These are phyloP conservation scores for Eucalyptus polybractea DNA, from an alignment of 345 rosid species.

Conservation along the genomic window DNA sequence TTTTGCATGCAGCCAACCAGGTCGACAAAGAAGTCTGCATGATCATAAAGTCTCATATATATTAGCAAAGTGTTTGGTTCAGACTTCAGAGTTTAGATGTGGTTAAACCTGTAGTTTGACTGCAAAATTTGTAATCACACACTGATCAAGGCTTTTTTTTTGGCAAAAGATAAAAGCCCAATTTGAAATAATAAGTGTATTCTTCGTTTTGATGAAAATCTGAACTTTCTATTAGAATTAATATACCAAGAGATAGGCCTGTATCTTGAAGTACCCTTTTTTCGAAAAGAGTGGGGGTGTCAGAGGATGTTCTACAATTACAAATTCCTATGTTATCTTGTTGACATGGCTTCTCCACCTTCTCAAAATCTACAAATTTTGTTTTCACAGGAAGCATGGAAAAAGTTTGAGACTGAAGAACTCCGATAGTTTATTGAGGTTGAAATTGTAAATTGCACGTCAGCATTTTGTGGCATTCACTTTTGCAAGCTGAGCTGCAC, in stretches of 20 bases:
- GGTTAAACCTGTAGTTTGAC: neutral
- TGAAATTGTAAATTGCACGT: neutral
- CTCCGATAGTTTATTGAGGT: conserved; percentile 6
- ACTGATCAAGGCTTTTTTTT: neutral
- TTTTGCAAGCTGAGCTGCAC: neutral
- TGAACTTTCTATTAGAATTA: neutral
- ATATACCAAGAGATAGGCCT: neutral
- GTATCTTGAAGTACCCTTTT: neutral
- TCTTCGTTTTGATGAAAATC: neutral
- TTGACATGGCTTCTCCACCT: neutral
- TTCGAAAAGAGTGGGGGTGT: neutral
- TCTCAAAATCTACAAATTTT: neutral
- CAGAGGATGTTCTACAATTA: neutral
- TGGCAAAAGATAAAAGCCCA: neutral
- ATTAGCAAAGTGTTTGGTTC: neutral
- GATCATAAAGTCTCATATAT: neutral
- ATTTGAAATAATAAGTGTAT: neutral
- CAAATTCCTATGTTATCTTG: neutral
- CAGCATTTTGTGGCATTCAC: neutral
- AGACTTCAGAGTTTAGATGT: neutral
- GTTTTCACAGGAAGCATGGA: conserved; percentile 45
- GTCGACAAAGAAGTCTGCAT: neutral
- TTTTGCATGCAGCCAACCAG: neutral
- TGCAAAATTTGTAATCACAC: neutral
- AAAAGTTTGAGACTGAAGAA: conserved; percentile 45